phyloP scores from a whole-genome alignment of 2,329 filamentous ascomycete species.

The Lachnellula hyalina region DNA sequence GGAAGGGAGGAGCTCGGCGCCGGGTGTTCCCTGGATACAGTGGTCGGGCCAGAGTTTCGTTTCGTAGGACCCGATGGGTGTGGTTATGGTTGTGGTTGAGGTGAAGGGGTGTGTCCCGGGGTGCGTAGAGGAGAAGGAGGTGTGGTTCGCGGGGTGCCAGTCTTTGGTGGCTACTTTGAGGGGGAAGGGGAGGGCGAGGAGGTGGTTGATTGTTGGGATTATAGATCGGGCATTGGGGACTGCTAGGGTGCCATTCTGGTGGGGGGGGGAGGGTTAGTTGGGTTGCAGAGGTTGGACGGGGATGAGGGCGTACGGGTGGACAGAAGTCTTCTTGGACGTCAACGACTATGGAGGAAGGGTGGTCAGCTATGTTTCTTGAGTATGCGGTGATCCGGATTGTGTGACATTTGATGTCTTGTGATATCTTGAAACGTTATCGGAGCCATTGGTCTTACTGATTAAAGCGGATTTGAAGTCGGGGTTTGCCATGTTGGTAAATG shows the following conservation, averaged over 20 bases:
- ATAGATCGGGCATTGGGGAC: constrained; percentile 70
- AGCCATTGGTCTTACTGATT: too few species aligned
- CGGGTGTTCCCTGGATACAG: constrained; percentile 71
- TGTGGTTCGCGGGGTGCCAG: constrained; percentile 76
- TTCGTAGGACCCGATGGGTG: constrained; percentile 61
- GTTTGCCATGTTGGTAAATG: background rate
- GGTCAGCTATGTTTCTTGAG: constrained; percentile 28
- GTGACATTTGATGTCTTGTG: too few species aligned
- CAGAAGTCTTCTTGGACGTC: constrained; percentile 96
- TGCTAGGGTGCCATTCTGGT: constrained; percentile 75
- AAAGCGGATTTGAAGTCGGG: background rate
- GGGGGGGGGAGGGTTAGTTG: constrained; percentile 1
- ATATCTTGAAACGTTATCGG: too few species aligned
- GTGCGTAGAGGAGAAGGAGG: constrained; percentile 87
- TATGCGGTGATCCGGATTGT: too few species aligned
- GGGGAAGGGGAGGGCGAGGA: constrained; percentile 66
- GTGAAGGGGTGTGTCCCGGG: constrained; percentile 60
- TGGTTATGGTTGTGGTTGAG: constrained; percentile 57
- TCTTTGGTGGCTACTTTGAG: constrained; percentile 84
- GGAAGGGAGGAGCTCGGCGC: constrained; percentile 69
- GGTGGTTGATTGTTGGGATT: constrained; percentile 64
- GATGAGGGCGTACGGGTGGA: constrained; percentile 59
- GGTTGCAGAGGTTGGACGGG: background rate
- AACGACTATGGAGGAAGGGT: constrained; percentile 65
- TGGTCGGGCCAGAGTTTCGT: constrained; percentile 84